These are phyloP conservation scores for Diutina ranongensis DNA, from an alignment of 1,139 yeast genomes.

Conservation along the genomic window DNA sequence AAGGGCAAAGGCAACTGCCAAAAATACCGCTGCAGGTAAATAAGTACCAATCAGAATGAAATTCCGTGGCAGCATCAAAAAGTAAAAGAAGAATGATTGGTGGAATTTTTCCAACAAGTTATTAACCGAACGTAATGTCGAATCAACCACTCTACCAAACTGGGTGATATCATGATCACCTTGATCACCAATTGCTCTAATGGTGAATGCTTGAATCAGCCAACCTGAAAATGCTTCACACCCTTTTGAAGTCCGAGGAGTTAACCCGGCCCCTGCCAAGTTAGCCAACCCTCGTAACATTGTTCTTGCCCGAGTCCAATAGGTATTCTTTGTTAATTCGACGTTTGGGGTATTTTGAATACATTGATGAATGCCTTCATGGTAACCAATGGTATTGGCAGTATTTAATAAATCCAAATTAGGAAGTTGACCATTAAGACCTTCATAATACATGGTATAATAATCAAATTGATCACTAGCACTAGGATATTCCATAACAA, in stretches of 20 bases:
- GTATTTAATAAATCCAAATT: conserved; percentile 83
- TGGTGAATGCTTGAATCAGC: conserved; percentile 86
- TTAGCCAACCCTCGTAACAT: conserved; percentile 53
- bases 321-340: conserved; percentile 34
- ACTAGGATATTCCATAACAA: conserved; percentile 72
- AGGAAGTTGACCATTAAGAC: conserved; percentile 91
- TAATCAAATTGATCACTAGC: conserved; percentile 57
- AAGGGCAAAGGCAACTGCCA: conserved; percentile 61
- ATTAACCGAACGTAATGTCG: conserved; percentile 78
- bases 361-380: conserved; percentile 62
- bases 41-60: conserved; percentile 94
- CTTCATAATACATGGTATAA: conserved; percentile 71
- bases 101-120: conserved; percentile 92
- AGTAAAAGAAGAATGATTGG: conserved; percentile 90
- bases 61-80: conserved; percentile 62
- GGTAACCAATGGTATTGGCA: conserved; percentile 57
- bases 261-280: conserved; percentile 62
- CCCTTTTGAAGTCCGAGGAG: conserved; percentile 40
- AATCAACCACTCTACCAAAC: conserved; percentile 83
- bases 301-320: conserved; percentile 45
- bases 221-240: conserved; percentile 92
- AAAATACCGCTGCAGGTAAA: conserved; percentile 71
- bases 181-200: conserved; percentile 47
- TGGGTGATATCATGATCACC: conserved; percentile 66
- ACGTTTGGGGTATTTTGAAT: conserved; percentile 48